Evolutionary conservation across 2,329 filamentous ascomycete species (phyloP).

Genomic region (Arthrobotrys sinensis): DNA sequence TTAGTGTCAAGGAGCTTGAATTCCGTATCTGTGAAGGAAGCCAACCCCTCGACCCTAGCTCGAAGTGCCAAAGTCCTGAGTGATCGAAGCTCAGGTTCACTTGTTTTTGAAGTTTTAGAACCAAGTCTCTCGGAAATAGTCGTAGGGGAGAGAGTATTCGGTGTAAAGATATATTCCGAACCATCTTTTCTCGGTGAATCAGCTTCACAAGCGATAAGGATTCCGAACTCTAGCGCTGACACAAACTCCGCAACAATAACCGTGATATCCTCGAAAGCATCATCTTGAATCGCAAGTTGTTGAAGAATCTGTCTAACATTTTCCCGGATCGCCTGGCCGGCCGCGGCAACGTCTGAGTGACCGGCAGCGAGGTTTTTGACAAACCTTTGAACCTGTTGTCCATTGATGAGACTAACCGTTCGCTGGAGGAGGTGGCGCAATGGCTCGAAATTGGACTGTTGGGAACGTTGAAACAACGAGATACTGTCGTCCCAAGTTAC

Average conservation of each 20-base stretch:
- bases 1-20: constrained; percentile 27
- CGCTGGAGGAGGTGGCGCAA: constrained; percentile 46
- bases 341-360: constrained; percentile 13
- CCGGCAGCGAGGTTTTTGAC: constrained; percentile 32
- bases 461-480: constrained; percentile 43
- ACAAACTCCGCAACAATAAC: constrained; percentile 51
- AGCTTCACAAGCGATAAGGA: constrained; percentile 41
- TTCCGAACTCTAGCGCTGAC: constrained; percentile 39
- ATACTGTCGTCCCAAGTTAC: constrained; percentile 43
- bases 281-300: constrained; percentile 48
- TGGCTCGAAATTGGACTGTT: constrained; percentile 43
- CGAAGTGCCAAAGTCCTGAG: constrained; percentile 44
- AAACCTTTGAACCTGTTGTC: constrained; percentile 48
- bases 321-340: constrained; percentile 43
- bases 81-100: constrained; percentile 36
- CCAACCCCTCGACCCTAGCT: constrained; percentile 29
- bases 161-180: constrained; percentile 39
- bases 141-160: constrained; percentile 3
- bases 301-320: constrained; percentile 52
- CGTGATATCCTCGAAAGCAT: constrained; percentile 50
- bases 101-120: constrained; percentile 17
- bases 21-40: constrained; percentile 24
- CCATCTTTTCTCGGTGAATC: not conserved
- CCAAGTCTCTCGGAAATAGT: not conserved
- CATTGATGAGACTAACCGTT: constrained; percentile 32